Conservation (phyloP, 2,329 filamentous ascomycete species). For the Neonectria faginata region DNA sequence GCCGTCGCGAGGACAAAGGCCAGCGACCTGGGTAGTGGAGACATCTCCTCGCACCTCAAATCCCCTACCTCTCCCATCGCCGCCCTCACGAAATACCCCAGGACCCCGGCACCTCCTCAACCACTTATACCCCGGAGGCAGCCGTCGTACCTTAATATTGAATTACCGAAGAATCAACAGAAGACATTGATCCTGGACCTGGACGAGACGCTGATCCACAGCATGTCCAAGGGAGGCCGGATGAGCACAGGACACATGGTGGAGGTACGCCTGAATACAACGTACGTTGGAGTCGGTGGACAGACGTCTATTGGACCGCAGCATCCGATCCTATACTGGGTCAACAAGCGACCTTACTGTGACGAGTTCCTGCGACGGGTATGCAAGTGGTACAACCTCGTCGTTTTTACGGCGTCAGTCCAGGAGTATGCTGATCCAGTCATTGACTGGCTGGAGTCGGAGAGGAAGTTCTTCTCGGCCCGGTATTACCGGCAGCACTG, state of each 20-base stretch:
- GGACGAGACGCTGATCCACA: conserved; percentile 98
- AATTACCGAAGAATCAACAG: conserved; percentile 70
- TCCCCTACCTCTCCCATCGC: conserved; percentile 88
- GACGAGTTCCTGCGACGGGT: conserved; percentile 94
- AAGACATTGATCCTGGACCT: conserved; percentile 97
- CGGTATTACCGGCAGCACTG: conserved; percentile 98
- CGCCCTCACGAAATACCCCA: conserved; percentile 88
- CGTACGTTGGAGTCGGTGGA: conserved; percentile 74
- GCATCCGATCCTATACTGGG: conserved; percentile 97
- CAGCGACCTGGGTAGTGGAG: conserved; percentile 54
- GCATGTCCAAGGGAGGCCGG: conserved; percentile 93
- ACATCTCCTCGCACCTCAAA: conserved; percentile 85
- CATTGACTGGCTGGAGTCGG: conserved; percentile 97
- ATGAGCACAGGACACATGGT: conserved; percentile 99
- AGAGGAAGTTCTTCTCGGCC: conserved; percentile 94
- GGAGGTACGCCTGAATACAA: conserved; percentile 88
- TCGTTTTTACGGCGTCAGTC: conserved; percentile 96
- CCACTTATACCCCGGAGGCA: conserved; percentile 90
- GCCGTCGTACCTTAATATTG: conserved; percentile 82
- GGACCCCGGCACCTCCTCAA: conserved; percentile 87
- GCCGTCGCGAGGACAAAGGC: conserved; percentile 57
- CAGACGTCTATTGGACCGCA: conserved; percentile 75
- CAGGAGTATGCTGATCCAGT: conserved; percentile 99
- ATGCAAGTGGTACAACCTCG: conserved; percentile 97
- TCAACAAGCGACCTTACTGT: conserved; percentile 96